These are phyloP conservation scores for Acephala macrosclerotiorum DNA, from an alignment of 2,329 filamentous ascomycete genomes.

Conservation along the genomic window DNA sequence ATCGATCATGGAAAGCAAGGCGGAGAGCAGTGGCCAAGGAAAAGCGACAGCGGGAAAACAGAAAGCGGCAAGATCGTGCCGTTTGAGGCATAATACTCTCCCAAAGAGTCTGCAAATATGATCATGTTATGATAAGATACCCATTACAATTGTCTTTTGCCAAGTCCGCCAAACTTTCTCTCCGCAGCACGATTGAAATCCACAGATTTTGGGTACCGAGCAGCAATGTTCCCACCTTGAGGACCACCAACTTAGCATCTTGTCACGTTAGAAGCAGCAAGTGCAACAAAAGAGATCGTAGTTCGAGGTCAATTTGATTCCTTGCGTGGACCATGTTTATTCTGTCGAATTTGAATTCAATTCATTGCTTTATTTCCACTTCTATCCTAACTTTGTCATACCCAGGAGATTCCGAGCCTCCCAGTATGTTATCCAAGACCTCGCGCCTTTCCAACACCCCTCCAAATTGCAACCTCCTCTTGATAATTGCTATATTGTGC, in stretches of 20 bases:
- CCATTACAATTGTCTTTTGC: slow-evolving; percentile 2
- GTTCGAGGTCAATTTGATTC: too few relatives aligned
- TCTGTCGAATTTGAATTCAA: not conserved
- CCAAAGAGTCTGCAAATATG: not conserved
- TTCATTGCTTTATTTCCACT: slow-evolving; percentile 6
- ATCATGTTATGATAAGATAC: slow-evolving; percentile 6
- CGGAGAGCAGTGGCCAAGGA: slow-evolving; percentile 70
- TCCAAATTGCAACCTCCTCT: slow-evolving; percentile 13
- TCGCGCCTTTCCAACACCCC: not conserved
- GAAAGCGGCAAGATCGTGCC: slow-evolving; percentile 51
- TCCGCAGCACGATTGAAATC: not conserved
- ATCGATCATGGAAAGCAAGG: slow-evolving; percentile 70
- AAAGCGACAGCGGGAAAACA: slow-evolving; percentile 71
- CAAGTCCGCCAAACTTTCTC: not conserved
- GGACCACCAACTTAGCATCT: too few relatives aligned
- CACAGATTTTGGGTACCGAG: too few relatives aligned
- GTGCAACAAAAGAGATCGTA: too few relatives aligned
- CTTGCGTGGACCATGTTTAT: not conserved
- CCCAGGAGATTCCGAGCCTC: not conserved
- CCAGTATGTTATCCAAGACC: not conserved
- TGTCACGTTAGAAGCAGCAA: too few relatives aligned
- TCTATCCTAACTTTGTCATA: not conserved
- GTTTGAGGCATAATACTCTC: slow-evolving; percentile 18
- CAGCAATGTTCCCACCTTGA: too few relatives aligned
- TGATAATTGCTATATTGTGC: slow-evolving; percentile 18